A percentile compares a stretch with the other conserved stretches of the same genome.
These are phyloP conservation scores for Aspergillus fumigatus DNA, from an alignment of 2,329 filamentous ascomycete species.

Conservation along the genomic window DNA sequence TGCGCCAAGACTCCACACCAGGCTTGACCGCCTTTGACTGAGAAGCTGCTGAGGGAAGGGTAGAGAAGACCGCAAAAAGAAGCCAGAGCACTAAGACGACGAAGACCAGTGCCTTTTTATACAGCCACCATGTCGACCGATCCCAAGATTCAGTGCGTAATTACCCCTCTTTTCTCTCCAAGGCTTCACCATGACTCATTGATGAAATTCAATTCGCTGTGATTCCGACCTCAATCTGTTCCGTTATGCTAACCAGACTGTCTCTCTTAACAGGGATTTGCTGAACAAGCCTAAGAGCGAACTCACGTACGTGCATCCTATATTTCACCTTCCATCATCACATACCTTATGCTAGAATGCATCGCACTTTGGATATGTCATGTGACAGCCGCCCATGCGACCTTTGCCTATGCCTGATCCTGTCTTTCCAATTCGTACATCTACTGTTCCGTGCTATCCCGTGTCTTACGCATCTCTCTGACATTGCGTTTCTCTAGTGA, in stretches of 20 bases:
- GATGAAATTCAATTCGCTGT: slow-evolving; percentile 9
- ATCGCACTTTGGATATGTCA: background rate
- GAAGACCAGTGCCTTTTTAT: slow-evolving; percentile 22
- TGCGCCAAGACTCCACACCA: slow-evolving; percentile 9
- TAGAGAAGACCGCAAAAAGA: slow-evolving; percentile 3
- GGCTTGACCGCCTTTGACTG: background rate
- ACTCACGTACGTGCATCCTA: slow-evolving; percentile 66
- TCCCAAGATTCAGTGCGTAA: slow-evolving; percentile 65
- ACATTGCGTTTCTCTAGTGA: slow-evolving; percentile 48
- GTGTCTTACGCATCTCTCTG: slow-evolving; percentile 16
- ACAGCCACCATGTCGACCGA: slow-evolving; percentile 54
- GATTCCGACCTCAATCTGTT: slow-evolving; percentile 1
- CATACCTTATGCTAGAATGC: background rate
- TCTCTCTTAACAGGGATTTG: slow-evolving; percentile 62
- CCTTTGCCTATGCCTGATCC: background rate
- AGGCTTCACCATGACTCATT: slow-evolving; percentile 13
- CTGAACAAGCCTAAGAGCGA: slow-evolving; percentile 83
- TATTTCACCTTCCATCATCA: slow-evolving; percentile 8
- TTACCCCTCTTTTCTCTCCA: slow-evolving; percentile 17
- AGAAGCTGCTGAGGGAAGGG: background rate
- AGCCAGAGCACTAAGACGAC: background rate
- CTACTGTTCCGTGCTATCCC: slow-evolving; percentile 7
- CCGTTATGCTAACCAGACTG: slow-evolving; percentile 21
- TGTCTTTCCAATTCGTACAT: slow-evolving; percentile 9
- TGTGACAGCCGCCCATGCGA: slow-evolving; percentile 2